These are phyloP conservation scores for Lepiota venenata DNA, from an alignment of 768 basidiomycete genomes.

Conservation along the genomic window DNA sequence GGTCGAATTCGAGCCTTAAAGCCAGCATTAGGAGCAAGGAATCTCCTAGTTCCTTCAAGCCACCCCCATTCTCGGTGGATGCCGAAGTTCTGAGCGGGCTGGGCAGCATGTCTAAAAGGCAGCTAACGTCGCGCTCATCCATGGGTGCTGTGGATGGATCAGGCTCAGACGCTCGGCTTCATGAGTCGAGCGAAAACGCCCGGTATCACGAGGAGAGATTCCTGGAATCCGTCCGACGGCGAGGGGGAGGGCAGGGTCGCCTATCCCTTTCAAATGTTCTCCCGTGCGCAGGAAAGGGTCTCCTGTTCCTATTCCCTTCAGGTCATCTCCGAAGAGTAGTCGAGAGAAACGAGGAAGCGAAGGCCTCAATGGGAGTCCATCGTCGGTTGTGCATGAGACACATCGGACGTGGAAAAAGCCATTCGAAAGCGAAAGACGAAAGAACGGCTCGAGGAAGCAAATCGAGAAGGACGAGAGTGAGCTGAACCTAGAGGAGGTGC, in stretches of 20 bases:
- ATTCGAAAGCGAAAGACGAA: not conserved
- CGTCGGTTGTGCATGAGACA: not conserved
- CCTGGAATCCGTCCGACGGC: not conserved
- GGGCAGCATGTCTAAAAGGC: not conserved
- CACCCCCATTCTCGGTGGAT: not conserved
- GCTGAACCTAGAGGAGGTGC: constrained; percentile 29
- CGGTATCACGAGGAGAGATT: not conserved
- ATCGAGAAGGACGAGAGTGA: constrained; percentile 19
- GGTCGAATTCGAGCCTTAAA: not conserved
- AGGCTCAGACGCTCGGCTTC: not conserved
- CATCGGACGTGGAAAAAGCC: not conserved
- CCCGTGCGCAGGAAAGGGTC: constrained; percentile 3
- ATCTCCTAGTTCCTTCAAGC: not conserved
- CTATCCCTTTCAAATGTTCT: not conserved
- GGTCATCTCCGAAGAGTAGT: not conserved
- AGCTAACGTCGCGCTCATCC: not conserved
- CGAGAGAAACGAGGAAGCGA: not conserved
- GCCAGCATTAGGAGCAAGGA: not conserved
- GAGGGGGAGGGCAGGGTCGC: not conserved
- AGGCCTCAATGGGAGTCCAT: not conserved
- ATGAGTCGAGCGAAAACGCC: not conserved
- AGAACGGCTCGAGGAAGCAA: not conserved
- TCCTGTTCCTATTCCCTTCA: constrained; percentile 7
- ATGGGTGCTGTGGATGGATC: not conserved
- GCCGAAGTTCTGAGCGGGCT: not conserved